Evolutionary conservation across 192 early-diverging fungal genomes (phyloP).

Genomic region (Funneliformis mosseae): DNA sequence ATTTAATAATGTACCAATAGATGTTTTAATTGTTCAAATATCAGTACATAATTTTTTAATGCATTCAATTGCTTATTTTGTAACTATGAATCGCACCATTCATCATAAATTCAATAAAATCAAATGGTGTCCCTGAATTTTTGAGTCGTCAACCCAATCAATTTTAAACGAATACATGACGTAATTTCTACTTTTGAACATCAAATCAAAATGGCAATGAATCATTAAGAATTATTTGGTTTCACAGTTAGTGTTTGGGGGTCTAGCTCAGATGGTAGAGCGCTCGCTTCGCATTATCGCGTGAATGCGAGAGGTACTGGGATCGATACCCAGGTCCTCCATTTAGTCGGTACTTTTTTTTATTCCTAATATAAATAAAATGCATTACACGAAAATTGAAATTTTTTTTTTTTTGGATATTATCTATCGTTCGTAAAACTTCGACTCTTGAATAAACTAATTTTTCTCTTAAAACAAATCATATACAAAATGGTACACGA

Average conservation of each 20-base stretch:
- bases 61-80: no score
- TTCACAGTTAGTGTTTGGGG: not conserved
- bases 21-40: no score
- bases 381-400: no score
- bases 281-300: slow-evolving; percentile 20
- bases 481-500: slow-evolving; percentile 26
- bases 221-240: not conserved
- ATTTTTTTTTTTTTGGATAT: no score
- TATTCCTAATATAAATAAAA: not conserved
- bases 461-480: not conserved
- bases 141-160: no score
- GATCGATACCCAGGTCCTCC: slow-evolving; percentile 25
- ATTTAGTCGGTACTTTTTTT: not conserved
- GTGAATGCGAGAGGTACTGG: slow-evolving; percentile 20
- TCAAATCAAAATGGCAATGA: not conserved
- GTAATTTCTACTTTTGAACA: not conserved
- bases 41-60: no score
- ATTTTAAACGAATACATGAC: no score
- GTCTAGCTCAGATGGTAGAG: slow-evolving; percentile 27
- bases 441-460: not conserved
- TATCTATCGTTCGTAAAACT: not conserved
- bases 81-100: no score
- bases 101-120: no score
- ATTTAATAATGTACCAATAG: no score
- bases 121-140: no score